Evolutionary conservation across 106 monocot species (phyloP), one percentile per base, ranked within the genome.

Genomic region (Agapanthus africanus): DNA sequence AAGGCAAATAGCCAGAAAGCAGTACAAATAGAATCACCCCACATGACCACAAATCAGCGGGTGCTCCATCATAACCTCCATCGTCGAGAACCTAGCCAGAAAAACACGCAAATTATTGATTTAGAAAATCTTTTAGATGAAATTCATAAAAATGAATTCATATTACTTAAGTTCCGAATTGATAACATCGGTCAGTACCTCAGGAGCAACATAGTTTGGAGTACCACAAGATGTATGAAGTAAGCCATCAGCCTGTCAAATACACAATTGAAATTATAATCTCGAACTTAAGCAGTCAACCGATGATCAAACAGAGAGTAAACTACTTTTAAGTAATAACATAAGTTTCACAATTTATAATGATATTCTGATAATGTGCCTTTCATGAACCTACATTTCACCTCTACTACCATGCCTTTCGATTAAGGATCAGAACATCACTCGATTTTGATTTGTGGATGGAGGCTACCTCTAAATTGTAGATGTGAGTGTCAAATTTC

Each of bases 1-100:
- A 93, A 79, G 93, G 93, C 73, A 93, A 89, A 78, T 84, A 93
- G 34, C 88, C 89, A 80, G 93, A 83, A 59, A 93, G 93, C 71
- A 93, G 70, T 57, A 89, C 84, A 69, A 86, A 93, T 10, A 93
- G 73, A 70, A 93, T 84, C 19, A 93, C 93, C 21, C 93, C 93
- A 68, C 93, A 93, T 25, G 93, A 93, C 93, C 93, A 93, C 37
- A 93, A 71, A 66, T 93, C 93, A 31, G 88, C 93, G 30, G 89
- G 81, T 59, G 82, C 89, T 39, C 87, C 91, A 79, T 91, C 82
- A 79, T 91, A 91, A 30, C 91, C 87, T 82, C 80, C 79, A 68
- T 91, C 85, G 71, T 85, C 67, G 28, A 93, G 86, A 52, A 93
- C 92, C 92, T 93, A 63, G 4, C 39, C 39, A 65, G 32, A 65